A percentile compares a stretch with the other conserved stretches of the same genome.
Conservation (phyloP, 768 basidiomycete species). For the Tephrocybe sp. region DNA sequence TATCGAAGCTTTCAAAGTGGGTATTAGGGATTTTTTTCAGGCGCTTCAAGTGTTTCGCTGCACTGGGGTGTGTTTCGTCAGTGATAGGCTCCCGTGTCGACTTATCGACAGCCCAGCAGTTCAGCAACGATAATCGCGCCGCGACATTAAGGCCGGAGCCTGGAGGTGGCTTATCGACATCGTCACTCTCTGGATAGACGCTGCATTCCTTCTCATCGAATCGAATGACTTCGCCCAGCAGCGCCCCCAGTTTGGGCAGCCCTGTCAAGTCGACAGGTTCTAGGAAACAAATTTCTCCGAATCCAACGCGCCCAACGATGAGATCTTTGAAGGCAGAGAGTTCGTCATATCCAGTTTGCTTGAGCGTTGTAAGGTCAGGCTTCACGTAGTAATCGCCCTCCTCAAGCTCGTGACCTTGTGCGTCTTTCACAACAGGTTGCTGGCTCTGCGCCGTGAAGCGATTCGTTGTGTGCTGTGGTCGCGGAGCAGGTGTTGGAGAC, state of each 20-base stretch:
- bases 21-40: conserved; percentile 86
- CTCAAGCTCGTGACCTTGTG: conserved; percentile 43
- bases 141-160: conserved; percentile 90
- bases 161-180: conserved; percentile 79
- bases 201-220: conserved; percentile 92
- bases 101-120: conserved; percentile 91
- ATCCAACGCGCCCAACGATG: conserved; percentile 88
- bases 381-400: conserved; percentile 93
- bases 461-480: conserved; percentile 38
- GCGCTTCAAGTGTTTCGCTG: conserved; percentile 74
- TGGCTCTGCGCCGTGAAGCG: conserved; percentile 39
- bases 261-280: conserved; percentile 86
- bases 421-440: conserved; percentile 21
- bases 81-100: conserved; percentile 88
- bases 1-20: conserved; percentile 78
- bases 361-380: conserved; percentile 74
- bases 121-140: conserved; percentile 71
- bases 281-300: conserved; percentile 83
- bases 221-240: conserved; percentile 84
- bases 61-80: conserved; percentile 69
- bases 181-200: conserved; percentile 89
- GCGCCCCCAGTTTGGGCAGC: conserved; percentile 71
- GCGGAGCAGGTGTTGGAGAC: conserved; percentile 36
- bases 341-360: conserved; percentile 69
- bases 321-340: conserved; percentile 74